These are phyloP conservation scores for Cladosporium sp. DNA, from an alignment of 2,329 filamentous ascomycete genomes.

Conservation along the genomic window DNA sequence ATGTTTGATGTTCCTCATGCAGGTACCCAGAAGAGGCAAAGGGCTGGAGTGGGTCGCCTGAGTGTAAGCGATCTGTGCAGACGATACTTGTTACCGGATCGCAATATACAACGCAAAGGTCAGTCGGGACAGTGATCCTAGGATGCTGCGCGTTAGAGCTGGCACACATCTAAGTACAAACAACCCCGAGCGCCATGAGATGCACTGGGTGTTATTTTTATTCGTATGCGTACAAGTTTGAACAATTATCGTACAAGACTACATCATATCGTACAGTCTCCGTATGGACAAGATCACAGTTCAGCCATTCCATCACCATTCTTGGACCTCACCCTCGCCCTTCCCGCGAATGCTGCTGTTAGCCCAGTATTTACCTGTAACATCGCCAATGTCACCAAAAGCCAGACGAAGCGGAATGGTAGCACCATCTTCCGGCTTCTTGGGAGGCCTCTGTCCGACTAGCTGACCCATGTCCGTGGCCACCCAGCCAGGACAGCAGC, in stretches of 20 bases:
- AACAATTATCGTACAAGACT: background rate
- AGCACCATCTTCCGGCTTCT: conserved; percentile 33
- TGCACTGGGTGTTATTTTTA: too few species aligned
- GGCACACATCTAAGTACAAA: too few species aligned
- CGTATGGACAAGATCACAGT: too few species aligned
- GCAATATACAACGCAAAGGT: too few species aligned
- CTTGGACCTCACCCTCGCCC: conserved; percentile 28
- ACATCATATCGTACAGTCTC: background rate
- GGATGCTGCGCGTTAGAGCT: too few species aligned
- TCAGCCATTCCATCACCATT: conserved; percentile 21
- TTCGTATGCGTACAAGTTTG: background rate
- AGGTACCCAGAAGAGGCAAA: background rate
- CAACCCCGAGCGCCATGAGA: too few species aligned
- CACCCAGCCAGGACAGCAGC: conserved; percentile 37
- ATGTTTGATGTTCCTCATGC: background rate
- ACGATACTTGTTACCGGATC: too few species aligned
- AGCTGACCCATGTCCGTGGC: conserved; percentile 35
- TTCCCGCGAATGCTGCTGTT: conserved; percentile 31
- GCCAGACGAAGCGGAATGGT: conserved; percentile 34
- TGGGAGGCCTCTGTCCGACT: conserved; percentile 29
- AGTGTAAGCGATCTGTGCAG: background rate
- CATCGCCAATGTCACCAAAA: conserved; percentile 30
- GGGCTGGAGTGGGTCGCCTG: background rate
- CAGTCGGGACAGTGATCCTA: too few species aligned
- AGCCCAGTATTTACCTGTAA: conserved; percentile 35